Evolutionary conservation across 768 basidiomycete genomes (phyloP), one percentile per base, ranked within the genome.

Genomic region (Leccinum imitatum): DNA sequence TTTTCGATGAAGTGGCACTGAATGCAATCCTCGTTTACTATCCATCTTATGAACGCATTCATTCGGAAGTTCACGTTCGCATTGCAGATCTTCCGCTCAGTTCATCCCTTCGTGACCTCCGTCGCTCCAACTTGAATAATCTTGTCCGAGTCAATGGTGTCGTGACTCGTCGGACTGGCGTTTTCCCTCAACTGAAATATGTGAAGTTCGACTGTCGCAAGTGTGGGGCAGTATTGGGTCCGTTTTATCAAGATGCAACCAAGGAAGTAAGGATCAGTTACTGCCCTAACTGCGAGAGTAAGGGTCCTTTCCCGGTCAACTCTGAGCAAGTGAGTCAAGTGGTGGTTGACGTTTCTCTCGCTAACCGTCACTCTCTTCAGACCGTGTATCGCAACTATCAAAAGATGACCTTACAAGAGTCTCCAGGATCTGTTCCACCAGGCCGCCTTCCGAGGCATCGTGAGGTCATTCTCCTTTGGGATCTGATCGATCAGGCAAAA

Each of bases 121-220:
- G 97, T 27, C 89, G 97, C 52, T 82, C 85, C 44, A 90, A 98
- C 70, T 82, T 98, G 53, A 98, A 98, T 78, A 94, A 91, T 64
- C 88, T 99, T 47, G 95, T 99, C 33, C 90, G 97, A 39, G 91
- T 99, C 7, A 86, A 89, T 8, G 97, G 97, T 13, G 97, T 99
- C 17, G 97, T 99, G 50, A 99, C 97, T 1, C 81, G 97, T 59
- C 83, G 97, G 41, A 93, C 88, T 9, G 96, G 97, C 10, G 95
- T 99, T 10, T 98, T 98, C 76, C 97, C 97, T n/a, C 97, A 99
- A 74, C 79, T 99, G 60, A 98, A 99, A 78, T 97, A 98, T 69
- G 95, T 99, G 74, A 98, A 98, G 73, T 99, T 99, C 68, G 94
- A 98, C 73, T 99, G 97, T 75, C 83, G 84, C 57, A 98, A 96